Evolutionary conservation across 2,329 filamentous ascomycete species (phyloP), one percentile per base, ranked within the genome.

Genomic region (Phaeosphaeriaceae sp.): DNA sequence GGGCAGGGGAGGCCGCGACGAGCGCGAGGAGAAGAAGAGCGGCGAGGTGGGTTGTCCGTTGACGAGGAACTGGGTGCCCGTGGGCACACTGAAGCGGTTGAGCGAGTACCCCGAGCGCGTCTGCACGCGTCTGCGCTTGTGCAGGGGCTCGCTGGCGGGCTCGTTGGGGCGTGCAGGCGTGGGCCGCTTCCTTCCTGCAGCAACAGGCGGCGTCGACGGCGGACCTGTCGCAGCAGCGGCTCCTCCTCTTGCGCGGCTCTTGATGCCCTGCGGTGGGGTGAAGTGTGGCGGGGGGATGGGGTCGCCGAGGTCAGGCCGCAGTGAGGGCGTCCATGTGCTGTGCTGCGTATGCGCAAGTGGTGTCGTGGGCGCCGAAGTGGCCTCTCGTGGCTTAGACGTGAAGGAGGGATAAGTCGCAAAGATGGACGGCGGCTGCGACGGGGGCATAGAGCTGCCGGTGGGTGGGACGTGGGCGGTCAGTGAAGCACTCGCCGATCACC

Each of bases 21-120:
- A 76, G 17, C 74, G 77, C 49, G 73, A 79, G 33, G 82, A 83
- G 70, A 85, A 84, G 79, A 85, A 85, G 7, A 85, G 76, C 2
- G 84, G 83, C 46, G 81, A 84, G 1, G 76, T 76, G 3, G 81
- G 81, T 56, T 79, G 73, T 47, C 61, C 63, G 67, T 57, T 57
- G 53, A 54, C 61, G 17, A 56, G 63, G 51, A 70, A 53, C 7
- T 63, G 63, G 7, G 62, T 52, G 47, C 53, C 53, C 31, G 60
- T 58, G 51, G 74, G 59, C 51, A 76, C 70, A 57, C 55, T 69
- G 60, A 78, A 75, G 42, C 73, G 71, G 63, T 79, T 75, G 46
- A 79, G 69, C 9, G 70, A 75, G 60, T 77, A 72, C 45, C 72
- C 69, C 49, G 73, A 57, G 62, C 65, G 71, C 2, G 51, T 52